Conservation (phyloP, 305 asterid species). For the Salvia sclarea region DNA sequence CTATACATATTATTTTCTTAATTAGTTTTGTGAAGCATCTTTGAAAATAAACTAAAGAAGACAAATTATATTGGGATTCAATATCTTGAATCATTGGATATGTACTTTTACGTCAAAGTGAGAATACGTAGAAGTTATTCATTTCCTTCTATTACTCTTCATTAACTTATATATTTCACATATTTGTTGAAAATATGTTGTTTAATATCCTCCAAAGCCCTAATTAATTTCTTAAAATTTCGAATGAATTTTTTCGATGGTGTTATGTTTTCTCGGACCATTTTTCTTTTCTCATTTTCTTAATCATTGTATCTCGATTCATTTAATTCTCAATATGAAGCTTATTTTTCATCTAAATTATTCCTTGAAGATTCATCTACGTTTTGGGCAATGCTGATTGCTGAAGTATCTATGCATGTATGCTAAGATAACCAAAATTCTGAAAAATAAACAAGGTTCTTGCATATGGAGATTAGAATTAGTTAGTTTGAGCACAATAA, state of each 20-base stretch:
- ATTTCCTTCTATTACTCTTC: not conserved
- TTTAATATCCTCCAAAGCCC: not conserved
- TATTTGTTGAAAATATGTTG: not conserved
- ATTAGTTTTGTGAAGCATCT: not conserved
- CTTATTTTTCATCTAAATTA: no score
- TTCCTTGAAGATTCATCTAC: not conserved
- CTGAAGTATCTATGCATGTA: not conserved
- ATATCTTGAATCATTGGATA: not conserved
- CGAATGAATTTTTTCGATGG: not conserved
- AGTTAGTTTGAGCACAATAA: not conserved
- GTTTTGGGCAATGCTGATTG: not conserved
- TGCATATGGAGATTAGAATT: not conserved
- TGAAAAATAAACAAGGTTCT: not conserved
- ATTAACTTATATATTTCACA: not conserved
- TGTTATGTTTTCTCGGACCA: not conserved
- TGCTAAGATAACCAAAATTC: not conserved
- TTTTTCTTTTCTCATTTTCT: no score
- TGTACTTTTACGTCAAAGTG: conserved; percentile 5
- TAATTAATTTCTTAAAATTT: not conserved
- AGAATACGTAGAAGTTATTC: conserved; percentile 5
- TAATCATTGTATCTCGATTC: not conserved
- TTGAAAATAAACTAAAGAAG: not conserved
- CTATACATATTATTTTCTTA: not conserved
- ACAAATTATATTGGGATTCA: not conserved
- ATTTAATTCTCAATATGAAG: not conserved